A percentile compares a stretch with the other conserved stretches of the same genome.
Conservation (phyloP, 2,329 filamentous ascomycete species). For the Diaporthe aspalathi region DNA sequence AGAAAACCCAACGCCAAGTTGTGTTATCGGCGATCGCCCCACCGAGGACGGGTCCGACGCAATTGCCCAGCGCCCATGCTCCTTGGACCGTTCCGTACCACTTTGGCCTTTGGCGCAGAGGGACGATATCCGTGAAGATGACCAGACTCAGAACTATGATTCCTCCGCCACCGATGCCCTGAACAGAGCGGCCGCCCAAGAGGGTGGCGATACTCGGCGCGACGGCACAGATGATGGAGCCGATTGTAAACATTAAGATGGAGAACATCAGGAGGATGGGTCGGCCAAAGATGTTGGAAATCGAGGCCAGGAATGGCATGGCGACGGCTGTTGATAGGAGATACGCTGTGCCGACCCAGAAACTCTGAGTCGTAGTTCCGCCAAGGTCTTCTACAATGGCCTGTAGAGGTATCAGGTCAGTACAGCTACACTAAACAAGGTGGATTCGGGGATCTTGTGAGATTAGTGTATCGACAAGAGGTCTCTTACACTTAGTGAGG, state of each 20-base stretch:
- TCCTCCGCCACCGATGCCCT: conserved; percentile 56
- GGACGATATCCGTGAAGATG: conserved; percentile 57
- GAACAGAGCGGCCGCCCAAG: conserved; percentile 52
- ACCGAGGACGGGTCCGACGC: conserved; percentile 54
- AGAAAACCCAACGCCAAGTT: conserved; percentile 62
- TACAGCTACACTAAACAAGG: neutral
- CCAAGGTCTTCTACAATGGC: conserved; percentile 44
- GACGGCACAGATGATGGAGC: conserved; percentile 54
- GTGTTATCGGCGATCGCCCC: conserved; percentile 50
- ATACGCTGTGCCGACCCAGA: conserved; percentile 47
- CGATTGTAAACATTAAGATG: conserved; percentile 55
- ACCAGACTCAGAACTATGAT: conserved; percentile 55
- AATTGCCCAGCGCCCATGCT: conserved; percentile 55
- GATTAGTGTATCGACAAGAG: neutral
- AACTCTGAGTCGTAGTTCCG: conserved; percentile 44
- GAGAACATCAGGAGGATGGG: conserved; percentile 49
- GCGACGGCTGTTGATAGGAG: conserved; percentile 45
- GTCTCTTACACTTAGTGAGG: conserved; percentile 40
- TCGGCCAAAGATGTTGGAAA: conserved; percentile 51
- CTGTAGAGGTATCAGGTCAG: conserved; percentile 33
- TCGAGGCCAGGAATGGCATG: conserved; percentile 48
- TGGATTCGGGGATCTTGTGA: neutral
- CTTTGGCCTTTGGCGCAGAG: conserved; percentile 54
- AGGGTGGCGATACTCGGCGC: conserved; percentile 49
- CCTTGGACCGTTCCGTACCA: conserved; percentile 53